Conservation (phyloP, 116 monocot genomes). For the Cymodocea nodosa region DNA sequence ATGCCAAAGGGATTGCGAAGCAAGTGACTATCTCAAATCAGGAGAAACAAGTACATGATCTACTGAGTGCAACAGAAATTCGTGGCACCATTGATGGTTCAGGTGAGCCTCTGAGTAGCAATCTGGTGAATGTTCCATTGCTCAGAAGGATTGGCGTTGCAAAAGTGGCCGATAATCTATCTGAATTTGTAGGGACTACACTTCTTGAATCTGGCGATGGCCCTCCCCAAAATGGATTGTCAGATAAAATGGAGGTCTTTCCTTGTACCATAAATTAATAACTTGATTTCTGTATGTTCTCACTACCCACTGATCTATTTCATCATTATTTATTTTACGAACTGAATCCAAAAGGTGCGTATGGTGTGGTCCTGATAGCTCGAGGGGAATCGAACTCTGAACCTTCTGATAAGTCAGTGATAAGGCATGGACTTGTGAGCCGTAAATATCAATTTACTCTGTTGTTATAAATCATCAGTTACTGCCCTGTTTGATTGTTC, state of each 20-base stretch:
- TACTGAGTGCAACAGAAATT: background rate
- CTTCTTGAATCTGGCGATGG: constrained; percentile 6
- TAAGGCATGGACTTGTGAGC: constrained; percentile 27
- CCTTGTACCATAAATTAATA: background rate
- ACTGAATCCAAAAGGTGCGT: constrained; percentile 12
- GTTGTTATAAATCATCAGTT: constrained; percentile 7
- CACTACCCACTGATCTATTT: background rate
- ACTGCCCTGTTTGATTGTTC: constrained; percentile 12
- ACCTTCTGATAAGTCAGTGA: constrained; percentile 10
- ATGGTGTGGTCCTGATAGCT: constrained; percentile 8
- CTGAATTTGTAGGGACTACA: background rate
- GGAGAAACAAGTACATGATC: background rate
- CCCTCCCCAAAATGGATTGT: constrained; percentile 7
- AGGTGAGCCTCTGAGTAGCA: background rate
- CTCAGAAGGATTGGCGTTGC: constrained; percentile 5
- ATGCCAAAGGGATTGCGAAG: background rate
- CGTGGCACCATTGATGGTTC: background rate
- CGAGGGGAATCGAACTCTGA: constrained; percentile 11
- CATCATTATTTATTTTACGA: constrained; percentile 2
- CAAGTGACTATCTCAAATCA: background rate
- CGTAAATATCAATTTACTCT: background rate
- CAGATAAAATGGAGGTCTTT: constrained; percentile 20
- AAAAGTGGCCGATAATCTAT: background rate
- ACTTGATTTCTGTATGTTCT: constrained; percentile 1
- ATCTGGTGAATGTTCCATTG: background rate